phyloP scores from a whole-genome alignment of 2,329 filamentous ascomycete species.

The Alternaria tenuissima region DNA sequence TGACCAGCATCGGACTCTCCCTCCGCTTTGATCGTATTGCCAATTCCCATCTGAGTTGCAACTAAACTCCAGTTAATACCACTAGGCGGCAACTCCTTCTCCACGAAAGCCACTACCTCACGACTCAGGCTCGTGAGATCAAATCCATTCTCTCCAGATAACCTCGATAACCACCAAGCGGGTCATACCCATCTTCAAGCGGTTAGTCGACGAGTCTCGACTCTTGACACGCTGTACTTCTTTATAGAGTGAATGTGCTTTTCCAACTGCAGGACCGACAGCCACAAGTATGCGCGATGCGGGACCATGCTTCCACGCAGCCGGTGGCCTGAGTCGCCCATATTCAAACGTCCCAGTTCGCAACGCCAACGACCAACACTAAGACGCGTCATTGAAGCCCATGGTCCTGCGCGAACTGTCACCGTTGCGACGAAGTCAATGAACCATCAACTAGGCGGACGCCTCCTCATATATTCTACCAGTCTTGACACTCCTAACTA shows the following conservation, averaged over 20 bases:
- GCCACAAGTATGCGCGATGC: neutral
- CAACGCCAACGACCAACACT: neutral
- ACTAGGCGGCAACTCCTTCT: neutral
- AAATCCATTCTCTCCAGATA: neutral
- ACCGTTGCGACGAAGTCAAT: neutral
- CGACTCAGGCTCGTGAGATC: neutral
- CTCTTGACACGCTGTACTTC: neutral
- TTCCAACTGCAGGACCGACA: neutral
- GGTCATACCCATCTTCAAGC: neutral
- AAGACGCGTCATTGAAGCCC: neutral
- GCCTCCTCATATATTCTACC: conserved; percentile 4
- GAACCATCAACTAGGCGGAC: neutral
- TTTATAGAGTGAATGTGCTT: neutral
- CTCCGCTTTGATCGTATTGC: neutral
- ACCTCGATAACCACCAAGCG: neutral
- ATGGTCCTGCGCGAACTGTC: neutral
- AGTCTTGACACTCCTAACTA: conserved; percentile 6
- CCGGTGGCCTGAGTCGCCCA: neutral
- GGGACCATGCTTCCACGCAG: neutral
- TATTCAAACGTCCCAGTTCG: neutral
- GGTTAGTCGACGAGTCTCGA: neutral
- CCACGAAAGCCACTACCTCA: neutral
- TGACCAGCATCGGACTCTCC: neutral
- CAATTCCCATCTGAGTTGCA: neutral
- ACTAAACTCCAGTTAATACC: neutral